Evolutionary conservation across 192 early-diverging fungal genomes (phyloP), one percentile per base, ranked within the genome.

Genomic region (Backusella mclennaniae): DNA sequence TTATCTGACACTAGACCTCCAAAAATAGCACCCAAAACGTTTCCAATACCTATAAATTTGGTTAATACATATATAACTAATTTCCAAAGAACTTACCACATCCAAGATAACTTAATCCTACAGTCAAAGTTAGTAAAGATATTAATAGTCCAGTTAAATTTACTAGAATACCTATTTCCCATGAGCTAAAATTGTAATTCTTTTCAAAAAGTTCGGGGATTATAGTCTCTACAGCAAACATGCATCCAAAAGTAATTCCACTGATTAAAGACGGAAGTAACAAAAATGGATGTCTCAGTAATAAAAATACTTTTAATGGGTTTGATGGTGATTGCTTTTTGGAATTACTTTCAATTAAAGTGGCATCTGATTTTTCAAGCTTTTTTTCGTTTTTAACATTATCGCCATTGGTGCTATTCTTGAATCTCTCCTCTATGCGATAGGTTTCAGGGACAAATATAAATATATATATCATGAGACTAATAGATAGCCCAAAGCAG

Each of bases 201-300:
- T 38, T 15, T n/a, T 53, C 35, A 21, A 68, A 79, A 6, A 59
- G 19, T 3, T 23, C 35, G 41, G 81, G 81, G 38, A 82, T 82
- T 21, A 82, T 75, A 3, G 81, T 82, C 53, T 78, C 77, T 5
- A 82, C 77, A 70, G 84, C 78, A 44, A 85, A 87, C 86, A 87
- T 87, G 21, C 78, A 74, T 41, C 83, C 82, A 77, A 87, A 87
- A 35, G 78, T 53, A 56, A 87, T 77, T 46, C 83, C 84, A 21
- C 76, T 76, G 49, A 78, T 80, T 23, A 86, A 75, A 19, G 85
- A 74, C 0, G 73, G 36, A 15, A 86, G 52, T 11, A 86, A 70
- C 8, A 86, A 77, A 23, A 84, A 76, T 21, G 85, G 79, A 63
- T 84, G 74, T 46, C 49, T 80, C 15, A 86, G 63, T 6, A 84